Base-by-base conservation (phyloP, 768 basidiomycete genomes). In the Psilocybe cubensis region DNA sequence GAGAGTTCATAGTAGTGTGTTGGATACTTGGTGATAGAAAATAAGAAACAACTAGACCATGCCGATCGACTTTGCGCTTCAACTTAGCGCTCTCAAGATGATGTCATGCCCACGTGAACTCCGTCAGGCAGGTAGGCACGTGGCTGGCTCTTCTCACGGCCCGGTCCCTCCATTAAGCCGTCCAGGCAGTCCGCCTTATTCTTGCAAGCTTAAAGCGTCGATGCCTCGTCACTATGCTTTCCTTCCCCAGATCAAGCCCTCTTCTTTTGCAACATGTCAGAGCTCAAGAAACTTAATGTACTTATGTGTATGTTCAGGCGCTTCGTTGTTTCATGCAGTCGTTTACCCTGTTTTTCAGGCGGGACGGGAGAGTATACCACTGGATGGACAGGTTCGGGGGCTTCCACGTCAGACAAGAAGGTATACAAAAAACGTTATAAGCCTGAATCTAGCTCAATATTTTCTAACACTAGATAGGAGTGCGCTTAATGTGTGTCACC, bases 361-460 rank as follows among this genome's bases (percentile, higher is more conserved):
- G 61, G 57, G 21, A 61, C 78, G 86, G 91, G 92, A 41, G 92
- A 96, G 77, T 96, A 96, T 70, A 96, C 94, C 60, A 96, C 94
- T 50, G 94, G 95, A 70, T 96, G 92, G 91, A 94, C 92, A 9
- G 87, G 86, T 11, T 85, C 89, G 33, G 94, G 94, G n/a, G 92
- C 91, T 41, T 96, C 94, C 14, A 92, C 88, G 68, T 96, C 94
- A 4, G 95, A 96, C 76, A 96, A 96, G 76, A 97, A 94, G 82
- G 92, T 90, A 55, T 53, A 76, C 55, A 11, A 25, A 28, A 23
- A 11, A 40, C 21, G 33, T 41, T 18, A 11, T 14, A 25, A 20
- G 43, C 45, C 21, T 44, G 35, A 38, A 48, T 29, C 3, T 12
- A 7, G 11, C n/a, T 23, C 25, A 41, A 46, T 47, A 10, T 24